Base-by-base conservation (phyloP, 2,329 filamentous ascomycete species). In the Ceratocystis colombiana region DNA sequence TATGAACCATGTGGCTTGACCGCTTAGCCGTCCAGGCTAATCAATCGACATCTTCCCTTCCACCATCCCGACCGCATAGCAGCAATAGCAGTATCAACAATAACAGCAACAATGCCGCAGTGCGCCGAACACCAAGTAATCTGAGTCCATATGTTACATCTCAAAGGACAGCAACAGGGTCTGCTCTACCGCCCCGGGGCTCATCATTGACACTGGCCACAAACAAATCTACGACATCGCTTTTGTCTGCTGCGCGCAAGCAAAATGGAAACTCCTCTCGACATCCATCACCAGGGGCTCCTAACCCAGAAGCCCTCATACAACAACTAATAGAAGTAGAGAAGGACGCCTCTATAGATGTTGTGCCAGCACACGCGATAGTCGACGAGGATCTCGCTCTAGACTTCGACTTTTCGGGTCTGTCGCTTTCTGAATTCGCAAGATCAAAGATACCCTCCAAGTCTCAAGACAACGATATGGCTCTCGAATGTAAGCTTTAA, bases 1-100 rank as follows among this genome's bases (percentile, higher is more conserved):
- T 61, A 10, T 17, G n/a, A 72, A 76, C 72, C 72, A 96, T 96
- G 90, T 96, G 91, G 91, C 85, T 95, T 73, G 91, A 96, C 78
- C 88, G 91, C 74, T 85, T 96, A 70, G 87, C 88, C 70, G 85
- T 82, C 71, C 86, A 88, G 75, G 82, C 86, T 67, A 85, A 70
- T 69, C 67, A 68, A 59, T 63, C 65, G 61, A 41, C 61, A 83
- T 74, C 78, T 84, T 83, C 66, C 81, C 83, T 69, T 84, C 84
- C 64, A 48, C 61, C 61, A 66, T 68, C 67, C 17, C 61, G 67
- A 33, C 64, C 67, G n/a, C 65, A 64, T 28, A 64, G 45, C 62
- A 64, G 50, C 61, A 46, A 45, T n/a, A 64, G 37, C 22, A 62
- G 55, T 30, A 37, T 37, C 25, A 30, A 59, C 55, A 59, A 59